phyloP scores from a whole-genome alignment of 2,329 filamentous ascomycete species.

The Colletotrichum camelliae region DNA sequence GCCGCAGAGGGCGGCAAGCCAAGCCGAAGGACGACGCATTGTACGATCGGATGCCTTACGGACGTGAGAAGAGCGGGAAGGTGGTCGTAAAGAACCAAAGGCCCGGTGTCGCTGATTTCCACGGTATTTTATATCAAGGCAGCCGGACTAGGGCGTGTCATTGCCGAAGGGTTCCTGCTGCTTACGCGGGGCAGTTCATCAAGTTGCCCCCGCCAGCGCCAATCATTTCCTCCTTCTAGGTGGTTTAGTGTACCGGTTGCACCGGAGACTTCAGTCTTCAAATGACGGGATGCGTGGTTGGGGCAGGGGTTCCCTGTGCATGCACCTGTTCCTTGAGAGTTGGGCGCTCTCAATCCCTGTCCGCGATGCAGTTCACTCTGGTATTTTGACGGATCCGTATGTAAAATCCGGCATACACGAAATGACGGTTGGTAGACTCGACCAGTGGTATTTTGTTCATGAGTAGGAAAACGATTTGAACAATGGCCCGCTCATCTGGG shows the following conservation, averaged over 20 bases:
- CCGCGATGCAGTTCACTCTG: not conserved
- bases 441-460: not conserved
- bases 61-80: fast-evolving
- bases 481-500: not conserved
- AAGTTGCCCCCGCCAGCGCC: not conserved
- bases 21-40: not conserved
- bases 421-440: not conserved
- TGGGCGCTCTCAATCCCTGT: not conserved
- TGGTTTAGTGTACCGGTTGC: not conserved
- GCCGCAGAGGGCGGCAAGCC: not conserved
- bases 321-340: not conserved
- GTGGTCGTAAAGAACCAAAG: not conserved
- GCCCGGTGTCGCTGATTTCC: not conserved
- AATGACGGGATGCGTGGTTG: not conserved
- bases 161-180: not conserved
- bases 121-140: not conserved
- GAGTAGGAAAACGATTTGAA: fast-evolving
- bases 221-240: not conserved
- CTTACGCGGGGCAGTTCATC: not conserved
- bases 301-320: not conserved
- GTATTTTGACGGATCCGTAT: not conserved
- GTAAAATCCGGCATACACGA: not conserved
- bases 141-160: not conserved
- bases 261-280: not conserved
- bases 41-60: not conserved